phyloP scores from a whole-genome alignment of 2,329 filamentous ascomycete genomes.

The Cladosporium sp. region DNA sequence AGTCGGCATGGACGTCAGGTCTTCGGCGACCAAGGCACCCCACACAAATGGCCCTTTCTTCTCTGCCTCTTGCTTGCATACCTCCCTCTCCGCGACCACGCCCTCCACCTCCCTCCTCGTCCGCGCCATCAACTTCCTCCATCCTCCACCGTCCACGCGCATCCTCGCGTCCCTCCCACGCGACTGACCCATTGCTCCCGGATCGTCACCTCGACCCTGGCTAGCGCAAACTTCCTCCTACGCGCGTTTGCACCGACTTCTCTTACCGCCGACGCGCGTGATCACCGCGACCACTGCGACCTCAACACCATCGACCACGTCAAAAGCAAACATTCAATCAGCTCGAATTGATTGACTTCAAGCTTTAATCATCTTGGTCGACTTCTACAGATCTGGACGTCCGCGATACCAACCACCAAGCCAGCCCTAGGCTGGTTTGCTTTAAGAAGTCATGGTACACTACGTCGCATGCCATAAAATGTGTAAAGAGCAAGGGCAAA shows the following conservation, averaged over 20 bases:
- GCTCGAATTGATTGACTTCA: neutral
- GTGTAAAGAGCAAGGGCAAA: neutral
- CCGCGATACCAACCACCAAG: neutral
- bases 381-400: conserved; percentile 1
- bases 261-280: conserved; percentile 1
- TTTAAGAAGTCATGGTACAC: neutral
- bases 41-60: conserved; percentile 25
- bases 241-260: conserved; percentile 11
- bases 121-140: conserved; percentile 12
- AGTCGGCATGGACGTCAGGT: neutral
- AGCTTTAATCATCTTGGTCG: conserved; percentile 9
- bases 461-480: neutral
- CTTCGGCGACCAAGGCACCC: neutral
- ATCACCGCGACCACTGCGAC: neutral
- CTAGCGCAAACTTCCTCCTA: conserved; percentile 64
- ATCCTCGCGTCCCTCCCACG: neutral
- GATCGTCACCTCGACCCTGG: conserved; percentile 64
- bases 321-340: neutral
- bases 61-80: conserved; percentile 32
- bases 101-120: neutral
- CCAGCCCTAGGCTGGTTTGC: neutral
- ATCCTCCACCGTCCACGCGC: conserved; percentile 22
- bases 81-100: conserved; percentile 12
- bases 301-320: neutral
- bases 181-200: conserved; percentile 25